A percentile compares a stretch with the other conserved stretches of the same genome.
These are phyloP conservation scores for Cytospora piceae DNA, from an alignment of 2,329 filamentous ascomycete species.

Conservation along the genomic window DNA sequence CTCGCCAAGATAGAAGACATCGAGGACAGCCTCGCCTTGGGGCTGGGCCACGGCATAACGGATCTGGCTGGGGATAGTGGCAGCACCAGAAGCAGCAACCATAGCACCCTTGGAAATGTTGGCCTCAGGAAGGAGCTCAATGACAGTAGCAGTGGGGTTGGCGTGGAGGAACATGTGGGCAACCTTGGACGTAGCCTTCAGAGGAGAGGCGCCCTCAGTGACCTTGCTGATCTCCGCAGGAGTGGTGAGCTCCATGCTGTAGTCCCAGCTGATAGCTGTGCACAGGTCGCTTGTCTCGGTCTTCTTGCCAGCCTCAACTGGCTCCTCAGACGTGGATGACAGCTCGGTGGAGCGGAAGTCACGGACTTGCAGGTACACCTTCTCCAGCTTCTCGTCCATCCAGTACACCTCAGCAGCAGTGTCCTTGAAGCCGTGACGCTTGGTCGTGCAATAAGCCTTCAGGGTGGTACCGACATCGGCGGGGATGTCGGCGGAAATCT, in stretches of 20 bases:
- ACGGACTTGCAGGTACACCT: slow-evolving; percentile 24
- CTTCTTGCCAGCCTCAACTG: slow-evolving; percentile 26
- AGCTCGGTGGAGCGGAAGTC: slow-evolving; percentile 26
- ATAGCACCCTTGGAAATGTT: slow-evolving; percentile 18
- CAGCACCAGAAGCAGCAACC: slow-evolving; percentile 8
- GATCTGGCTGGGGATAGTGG: slow-evolving; percentile 17
- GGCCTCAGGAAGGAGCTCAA: slow-evolving; percentile 18
- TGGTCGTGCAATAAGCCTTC: slow-evolving; percentile 24
- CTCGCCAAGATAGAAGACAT: slow-evolving; percentile 25
- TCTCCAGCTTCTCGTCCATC: slow-evolving; percentile 19
- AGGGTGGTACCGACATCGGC: slow-evolving; percentile 21
- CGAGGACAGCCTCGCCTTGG: slow-evolving; percentile 4
- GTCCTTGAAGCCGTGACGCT: slow-evolving; percentile 25
- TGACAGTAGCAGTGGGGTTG: slow-evolving; percentile 21
- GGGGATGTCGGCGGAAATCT: slow-evolving; percentile 25
- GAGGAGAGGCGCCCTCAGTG: background rate
- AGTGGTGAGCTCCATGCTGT: slow-evolving; percentile 19
- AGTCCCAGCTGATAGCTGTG: slow-evolving; percentile 19
- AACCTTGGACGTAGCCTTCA: slow-evolving; percentile 15
- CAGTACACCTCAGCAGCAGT: slow-evolving; percentile 25
- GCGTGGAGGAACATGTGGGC: slow-evolving; percentile 25
- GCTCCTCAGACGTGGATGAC: slow-evolving; percentile 22
- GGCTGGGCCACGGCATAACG: slow-evolving; percentile 20
- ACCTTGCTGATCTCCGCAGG: slow-evolving; percentile 20
- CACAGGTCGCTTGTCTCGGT: slow-evolving; percentile 23